Evolutionary conservation across 129 eudicot species (phyloP), one percentile per base, ranked within the genome.

Genomic region (Scalesia atractyloides): DNA sequence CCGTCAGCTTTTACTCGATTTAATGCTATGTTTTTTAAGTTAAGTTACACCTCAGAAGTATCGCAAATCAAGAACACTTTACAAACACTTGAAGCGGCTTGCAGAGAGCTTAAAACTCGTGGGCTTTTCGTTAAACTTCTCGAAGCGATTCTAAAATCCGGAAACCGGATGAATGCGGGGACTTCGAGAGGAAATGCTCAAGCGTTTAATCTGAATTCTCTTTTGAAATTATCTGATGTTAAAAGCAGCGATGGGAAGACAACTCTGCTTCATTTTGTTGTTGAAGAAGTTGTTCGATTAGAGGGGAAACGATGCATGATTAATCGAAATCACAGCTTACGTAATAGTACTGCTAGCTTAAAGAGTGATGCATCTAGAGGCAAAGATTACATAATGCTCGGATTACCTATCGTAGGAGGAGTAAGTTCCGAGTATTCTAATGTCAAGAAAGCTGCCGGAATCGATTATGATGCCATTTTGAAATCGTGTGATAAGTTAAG

Each of bases 131-230:
- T 94, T 61, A 94, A 94, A 73, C 97, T 94, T 56, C 74, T 94
- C 51, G 99, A 94, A 82, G 96, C 99, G 4, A 84, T 94, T 26
- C 79, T 94, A 14, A 94, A 94, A 61, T 96, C 99, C 3, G 99
- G 99, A 7, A 94, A 94, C 76, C 85, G 97, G 15, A 83, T 94
- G 83, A 94, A 90, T 60, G 97, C 97, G 14, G 99, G 99, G 36
- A 90, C 99, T 17, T 85, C 99, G 5, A 86, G 99, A 78, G 99
- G 99, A 65, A 85, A 94, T 76, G 97, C 99, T 11, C 96, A 94
- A 79, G 97, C 96, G 13, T 94, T 94, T 54, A 90, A 86, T 61
- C 87, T 94, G 13, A 84, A 86, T 63, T 84, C 99, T 13, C 87
- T 94, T 9, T 66, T 82, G 65, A 94, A 94, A 76, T 78, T 94